phyloP scores from a whole-genome alignment of 176 grass and related monocot species.

The Dactylis glomerata region DNA sequence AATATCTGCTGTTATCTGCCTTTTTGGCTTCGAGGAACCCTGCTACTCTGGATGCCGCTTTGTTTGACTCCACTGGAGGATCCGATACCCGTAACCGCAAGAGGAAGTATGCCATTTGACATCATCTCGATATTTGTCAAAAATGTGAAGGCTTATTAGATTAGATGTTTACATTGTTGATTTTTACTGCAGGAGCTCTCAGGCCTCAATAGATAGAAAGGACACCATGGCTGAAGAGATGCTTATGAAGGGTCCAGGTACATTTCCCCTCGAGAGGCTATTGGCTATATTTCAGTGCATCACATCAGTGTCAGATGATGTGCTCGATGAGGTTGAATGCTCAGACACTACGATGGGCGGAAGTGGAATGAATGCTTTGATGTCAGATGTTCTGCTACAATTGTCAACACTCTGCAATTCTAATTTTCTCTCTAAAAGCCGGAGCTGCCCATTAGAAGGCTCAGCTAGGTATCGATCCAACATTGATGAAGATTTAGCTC shows the following conservation, averaged over 20 bases:
- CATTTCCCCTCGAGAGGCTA: constrained; percentile 91
- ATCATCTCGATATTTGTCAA: neutral
- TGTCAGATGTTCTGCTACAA: constrained; percentile 89
- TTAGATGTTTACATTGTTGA: constrained; percentile 14
- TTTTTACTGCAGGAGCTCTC: constrained; percentile 58
- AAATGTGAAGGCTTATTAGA: neutral
- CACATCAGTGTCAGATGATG: constrained; percentile 72
- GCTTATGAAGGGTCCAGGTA: constrained; percentile 87
- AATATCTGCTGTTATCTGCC: constrained; percentile 81
- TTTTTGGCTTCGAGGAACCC: constrained; percentile 94
- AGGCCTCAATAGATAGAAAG: constrained; percentile 54
- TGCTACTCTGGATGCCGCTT: constrained; percentile 81
- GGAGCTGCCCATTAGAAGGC: constrained; percentile 83
- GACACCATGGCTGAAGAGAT: constrained; percentile 70
- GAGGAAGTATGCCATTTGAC: constrained; percentile 57
- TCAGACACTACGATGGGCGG: constrained; percentile 13
- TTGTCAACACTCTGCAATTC: constrained; percentile 96
- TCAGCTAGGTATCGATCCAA: constrained; percentile 77
- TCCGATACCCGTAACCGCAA: constrained; percentile 54
- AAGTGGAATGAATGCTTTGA: constrained; percentile 48
- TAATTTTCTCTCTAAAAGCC: constrained; percentile 82
- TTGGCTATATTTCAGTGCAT: constrained; percentile 97
- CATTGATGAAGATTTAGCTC: constrained; percentile 89
- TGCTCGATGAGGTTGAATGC: constrained; percentile 45
- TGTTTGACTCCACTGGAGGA: constrained; percentile 93